Evolutionary conservation across 139 green algal species (phyloP).

Genomic region (Asterochloris erici): DNA sequence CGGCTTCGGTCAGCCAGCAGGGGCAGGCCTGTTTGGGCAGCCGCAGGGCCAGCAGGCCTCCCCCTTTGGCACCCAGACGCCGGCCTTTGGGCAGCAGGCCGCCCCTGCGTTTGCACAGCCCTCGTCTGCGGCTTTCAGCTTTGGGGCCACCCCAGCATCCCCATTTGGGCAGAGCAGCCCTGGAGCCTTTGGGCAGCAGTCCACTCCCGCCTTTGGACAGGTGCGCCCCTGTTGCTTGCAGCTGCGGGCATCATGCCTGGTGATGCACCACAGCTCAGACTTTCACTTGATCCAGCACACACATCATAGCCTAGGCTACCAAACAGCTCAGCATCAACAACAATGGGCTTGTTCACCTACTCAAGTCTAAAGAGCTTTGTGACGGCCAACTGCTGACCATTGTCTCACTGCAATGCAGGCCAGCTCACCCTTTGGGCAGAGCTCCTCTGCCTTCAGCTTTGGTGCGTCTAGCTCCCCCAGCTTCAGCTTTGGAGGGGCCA

Average conservation of each 20-base stretch:
- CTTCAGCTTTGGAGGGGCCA: slow-evolving; percentile 24
- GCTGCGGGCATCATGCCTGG: no score
- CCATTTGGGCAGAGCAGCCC: slow-evolving; percentile 14
- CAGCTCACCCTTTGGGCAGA: slow-evolving; percentile 46
- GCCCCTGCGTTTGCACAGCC: neutral
- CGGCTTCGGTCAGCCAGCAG: no score
- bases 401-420: neutral
- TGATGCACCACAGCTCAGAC: no score
- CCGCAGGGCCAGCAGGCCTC: neutral
- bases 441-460: slow-evolving; percentile 7
- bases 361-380: no score
- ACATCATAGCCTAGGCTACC: no score
- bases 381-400: no score
- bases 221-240: no score
- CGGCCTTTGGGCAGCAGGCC: slow-evolving; percentile 11
- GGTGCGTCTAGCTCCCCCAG: neutral
- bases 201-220: slow-evolving; percentile 45
- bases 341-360: no score
- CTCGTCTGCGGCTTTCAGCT: slow-evolving; percentile 11
- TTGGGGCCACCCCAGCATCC: slow-evolving; percentile 22
- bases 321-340: no score
- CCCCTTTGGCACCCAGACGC: slow-evolving; percentile 26
- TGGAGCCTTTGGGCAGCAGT: slow-evolving; percentile 30
- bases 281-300: no score
- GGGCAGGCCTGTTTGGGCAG: no score